Conservation (phyloP, 257 asterid genomes). For the Petunia secreta region DNA sequence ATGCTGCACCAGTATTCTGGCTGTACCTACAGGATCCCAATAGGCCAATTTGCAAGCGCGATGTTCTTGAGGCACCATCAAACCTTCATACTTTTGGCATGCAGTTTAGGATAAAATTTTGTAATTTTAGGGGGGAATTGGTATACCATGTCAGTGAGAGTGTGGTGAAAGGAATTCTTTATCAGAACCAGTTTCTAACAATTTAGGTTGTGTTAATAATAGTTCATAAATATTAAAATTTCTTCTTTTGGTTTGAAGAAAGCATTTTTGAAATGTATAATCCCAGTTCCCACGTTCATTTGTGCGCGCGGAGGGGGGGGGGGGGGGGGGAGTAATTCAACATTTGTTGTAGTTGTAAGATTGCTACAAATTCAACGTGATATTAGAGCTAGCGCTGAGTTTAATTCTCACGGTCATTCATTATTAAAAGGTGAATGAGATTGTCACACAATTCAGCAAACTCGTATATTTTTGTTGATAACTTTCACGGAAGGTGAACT, state of each 20-base stretch:
- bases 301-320: too few relatives aligned
- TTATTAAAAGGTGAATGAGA: too few relatives aligned
- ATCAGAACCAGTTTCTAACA: not conserved
- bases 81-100: not conserved
- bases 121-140: not conserved
- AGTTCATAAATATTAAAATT: not conserved
- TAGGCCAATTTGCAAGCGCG: not conserved
- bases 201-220: conserved; percentile 3
- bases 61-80: not conserved
- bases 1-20: not conserved
- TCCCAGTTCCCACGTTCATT: not conserved
- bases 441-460: too few relatives aligned
- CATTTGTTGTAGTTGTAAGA: too few relatives aligned
- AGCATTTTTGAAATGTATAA: not conserved
- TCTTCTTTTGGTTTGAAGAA: too few relatives aligned
- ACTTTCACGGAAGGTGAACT: too few relatives aligned
- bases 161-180: not conserved
- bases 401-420: too few relatives aligned
- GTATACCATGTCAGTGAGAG: not conserved
- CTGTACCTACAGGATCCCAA: conserved; percentile 5
- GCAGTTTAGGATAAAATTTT: not conserved
- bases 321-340: too few relatives aligned
- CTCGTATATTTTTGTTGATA: not conserved
- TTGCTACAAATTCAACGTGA: too few relatives aligned
- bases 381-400: too few relatives aligned